Percentiles rank a stretch among this genome's conserved stretches.
Evolutionary conservation across 768 basidiomycete species (phyloP).

Genomic region (Leccinellum albellum): DNA sequence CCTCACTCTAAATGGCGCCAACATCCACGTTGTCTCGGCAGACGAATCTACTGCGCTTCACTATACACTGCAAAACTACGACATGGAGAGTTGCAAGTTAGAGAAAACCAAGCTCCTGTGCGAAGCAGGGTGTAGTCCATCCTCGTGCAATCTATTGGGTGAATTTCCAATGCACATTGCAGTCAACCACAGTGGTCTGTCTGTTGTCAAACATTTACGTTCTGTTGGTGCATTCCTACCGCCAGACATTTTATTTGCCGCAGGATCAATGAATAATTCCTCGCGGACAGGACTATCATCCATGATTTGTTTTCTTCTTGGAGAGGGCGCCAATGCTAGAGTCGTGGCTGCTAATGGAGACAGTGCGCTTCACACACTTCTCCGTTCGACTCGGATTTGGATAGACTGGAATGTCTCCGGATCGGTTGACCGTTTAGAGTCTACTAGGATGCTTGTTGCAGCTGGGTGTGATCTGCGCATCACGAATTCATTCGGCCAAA

Average conservation of each 20-base stretch:
- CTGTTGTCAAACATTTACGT: not conserved
- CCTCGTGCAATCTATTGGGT: not conserved
- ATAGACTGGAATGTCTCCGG: not conserved
- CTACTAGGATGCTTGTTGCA: not conserved
- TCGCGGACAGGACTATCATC: too few relatives aligned
- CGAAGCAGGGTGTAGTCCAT: not conserved
- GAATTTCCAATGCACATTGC: not conserved
- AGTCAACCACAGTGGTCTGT: accelerated
- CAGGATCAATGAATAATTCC: too few relatives aligned
- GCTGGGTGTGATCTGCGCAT: not conserved
- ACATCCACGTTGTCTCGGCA: not conserved
- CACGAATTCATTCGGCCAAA: not conserved
- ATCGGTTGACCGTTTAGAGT: not conserved
- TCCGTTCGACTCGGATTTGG: not conserved
- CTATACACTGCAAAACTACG: accelerated
- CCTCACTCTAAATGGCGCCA: not conserved
- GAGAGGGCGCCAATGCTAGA: not conserved
- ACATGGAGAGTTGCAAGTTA: too few relatives aligned
- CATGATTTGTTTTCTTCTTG: not conserved
- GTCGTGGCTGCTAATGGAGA: not conserved
- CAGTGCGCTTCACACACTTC: not conserved
- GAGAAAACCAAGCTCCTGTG: not conserved
- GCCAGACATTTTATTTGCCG: not conserved
- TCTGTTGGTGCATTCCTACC: not conserved
- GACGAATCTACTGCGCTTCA: not conserved